These are phyloP conservation scores for Hordeum marinum DNA, from an alignment of 176 grass and related monocot genomes.

Conservation along the genomic window DNA sequence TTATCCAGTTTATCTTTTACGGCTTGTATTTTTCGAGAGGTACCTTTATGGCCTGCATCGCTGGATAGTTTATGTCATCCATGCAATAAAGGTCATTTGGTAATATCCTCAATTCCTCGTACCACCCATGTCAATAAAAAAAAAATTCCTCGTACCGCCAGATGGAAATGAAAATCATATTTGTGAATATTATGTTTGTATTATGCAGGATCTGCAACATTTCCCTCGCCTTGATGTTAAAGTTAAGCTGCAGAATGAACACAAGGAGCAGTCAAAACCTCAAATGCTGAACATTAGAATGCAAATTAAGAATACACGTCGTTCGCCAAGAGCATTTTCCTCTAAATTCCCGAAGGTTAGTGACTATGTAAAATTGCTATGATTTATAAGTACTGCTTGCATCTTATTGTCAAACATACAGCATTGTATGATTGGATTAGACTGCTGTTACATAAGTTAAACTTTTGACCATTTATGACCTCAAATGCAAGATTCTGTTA, in stretches of 20 bases:
- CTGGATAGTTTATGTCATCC: slow-evolving; percentile 17
- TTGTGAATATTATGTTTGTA: slow-evolving; percentile 4
- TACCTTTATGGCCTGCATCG: not conserved
- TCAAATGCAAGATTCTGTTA: not conserved
- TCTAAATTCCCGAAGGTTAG: slow-evolving; percentile 90
- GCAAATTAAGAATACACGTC: slow-evolving; percentile 58
- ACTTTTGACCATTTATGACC: not conserved
- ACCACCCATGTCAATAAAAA: no score
- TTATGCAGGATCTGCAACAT: slow-evolving; percentile 74
- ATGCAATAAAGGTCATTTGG: not conserved
- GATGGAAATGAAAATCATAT: slow-evolving; percentile 19
- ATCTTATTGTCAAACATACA: slow-evolving; percentile 9
- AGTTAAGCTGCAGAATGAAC: slow-evolving; percentile 65
- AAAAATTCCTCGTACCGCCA: not conserved
- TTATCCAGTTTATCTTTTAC: not conserved
- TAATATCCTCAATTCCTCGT: not conserved
- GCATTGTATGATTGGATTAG: not conserved
- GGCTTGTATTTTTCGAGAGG: not conserved
- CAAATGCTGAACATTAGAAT: slow-evolving; percentile 65
- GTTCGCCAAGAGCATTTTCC: slow-evolving; percentile 73
- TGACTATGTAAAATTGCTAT: slow-evolving; percentile 10
- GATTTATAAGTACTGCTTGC: not conserved
- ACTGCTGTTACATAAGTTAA: not conserved
- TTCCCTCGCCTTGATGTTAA: slow-evolving; percentile 68
- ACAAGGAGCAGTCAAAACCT: slow-evolving; percentile 34